Evolutionary conservation across 306 rosid genomes (phyloP).

Genomic region (Fagus sylvatica): DNA sequence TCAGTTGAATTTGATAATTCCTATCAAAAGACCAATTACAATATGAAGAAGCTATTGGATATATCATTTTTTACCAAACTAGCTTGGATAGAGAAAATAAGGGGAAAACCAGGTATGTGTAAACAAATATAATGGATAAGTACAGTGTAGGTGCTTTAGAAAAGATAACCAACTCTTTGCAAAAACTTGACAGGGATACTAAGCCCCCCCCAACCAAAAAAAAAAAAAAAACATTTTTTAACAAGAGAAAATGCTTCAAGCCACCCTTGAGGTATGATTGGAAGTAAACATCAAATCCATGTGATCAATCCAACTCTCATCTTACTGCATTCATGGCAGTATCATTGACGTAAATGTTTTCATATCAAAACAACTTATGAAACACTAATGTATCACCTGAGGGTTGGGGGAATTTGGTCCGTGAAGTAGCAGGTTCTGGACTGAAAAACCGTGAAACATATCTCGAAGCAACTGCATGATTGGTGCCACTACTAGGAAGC

Average conservation of each 20-base stretch:
- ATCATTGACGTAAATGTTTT: background rate
- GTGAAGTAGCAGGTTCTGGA: conserved; percentile 57
- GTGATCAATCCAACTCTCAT: background rate
- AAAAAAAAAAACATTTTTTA: no score
- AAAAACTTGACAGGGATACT: background rate
- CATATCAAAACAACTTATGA: conserved; percentile 15
- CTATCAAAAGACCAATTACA: background rate
- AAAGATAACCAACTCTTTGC: background rate
- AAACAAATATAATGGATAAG: background rate
- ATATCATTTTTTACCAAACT: background rate
- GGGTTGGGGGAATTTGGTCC: conserved; percentile 49
- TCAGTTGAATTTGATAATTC: background rate
- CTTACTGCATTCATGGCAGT: conserved; percentile 10
- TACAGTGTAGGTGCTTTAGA: background rate
- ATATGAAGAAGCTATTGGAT: background rate
- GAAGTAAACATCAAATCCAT: background rate
- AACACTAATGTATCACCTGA: conserved; percentile 50
- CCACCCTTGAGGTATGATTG: background rate
- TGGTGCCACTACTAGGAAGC: conserved; percentile 59
- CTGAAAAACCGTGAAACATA: conserved; percentile 80
- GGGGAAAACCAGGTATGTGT: background rate
- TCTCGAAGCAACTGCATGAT: conserved; percentile 70
- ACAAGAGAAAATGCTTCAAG: background rate
- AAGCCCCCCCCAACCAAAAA: no score
- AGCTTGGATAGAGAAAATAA: background rate